Conservation (phyloP, 2,329 filamentous ascomycete species). For the Aspergillus viridinutans region DNA sequence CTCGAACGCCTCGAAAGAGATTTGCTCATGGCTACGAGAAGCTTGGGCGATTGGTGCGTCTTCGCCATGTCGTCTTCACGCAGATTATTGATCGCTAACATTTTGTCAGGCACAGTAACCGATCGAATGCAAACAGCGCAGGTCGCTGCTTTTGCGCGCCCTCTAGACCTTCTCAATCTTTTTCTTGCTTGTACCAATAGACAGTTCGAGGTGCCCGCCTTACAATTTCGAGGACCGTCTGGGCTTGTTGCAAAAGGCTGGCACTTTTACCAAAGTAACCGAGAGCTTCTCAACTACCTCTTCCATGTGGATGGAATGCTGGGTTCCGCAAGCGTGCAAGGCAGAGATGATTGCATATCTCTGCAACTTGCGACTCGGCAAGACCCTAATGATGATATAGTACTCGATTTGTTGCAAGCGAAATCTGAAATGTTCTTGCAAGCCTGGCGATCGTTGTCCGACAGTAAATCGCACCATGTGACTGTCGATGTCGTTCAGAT, state of each 20-base stretch:
- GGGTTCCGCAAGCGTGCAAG: slow-evolving; percentile 23
- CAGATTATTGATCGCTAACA: slow-evolving; percentile 10
- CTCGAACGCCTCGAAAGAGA: slow-evolving; percentile 63
- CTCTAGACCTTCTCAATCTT: slow-evolving; percentile 63
- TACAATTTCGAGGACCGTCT: slow-evolving; percentile 21
- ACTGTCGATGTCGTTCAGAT: slow-evolving; percentile 49
- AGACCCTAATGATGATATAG: slow-evolving; percentile 31
- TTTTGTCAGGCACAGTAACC: slow-evolving; percentile 47
- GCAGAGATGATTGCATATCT: slow-evolving; percentile 14
- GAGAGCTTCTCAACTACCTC: slow-evolving; percentile 47
- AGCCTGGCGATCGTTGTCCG: slow-evolving; percentile 40
- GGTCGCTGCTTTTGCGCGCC: slow-evolving; percentile 60
- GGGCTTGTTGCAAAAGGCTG: slow-evolving; percentile 36
- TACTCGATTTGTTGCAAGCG: slow-evolving; percentile 45
- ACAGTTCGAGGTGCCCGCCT: slow-evolving; percentile 21
- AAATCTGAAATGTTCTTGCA: slow-evolving; percentile 45
- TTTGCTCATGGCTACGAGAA: slow-evolving; percentile 76
- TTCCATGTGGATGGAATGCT: slow-evolving; percentile 35
- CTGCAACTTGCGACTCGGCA: slow-evolving; percentile 24
- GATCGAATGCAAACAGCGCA: slow-evolving; percentile 65
- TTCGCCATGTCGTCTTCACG: not conserved
- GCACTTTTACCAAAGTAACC: slow-evolving; percentile 37
- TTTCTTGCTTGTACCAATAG: slow-evolving; percentile 66
- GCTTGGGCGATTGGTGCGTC: slow-evolving; percentile 75
- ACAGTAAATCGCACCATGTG: slow-evolving; percentile 43